These are phyloP conservation scores for Alternaria longipes DNA, from an alignment of 2,329 filamentous ascomycete genomes.

Conservation along the genomic window DNA sequence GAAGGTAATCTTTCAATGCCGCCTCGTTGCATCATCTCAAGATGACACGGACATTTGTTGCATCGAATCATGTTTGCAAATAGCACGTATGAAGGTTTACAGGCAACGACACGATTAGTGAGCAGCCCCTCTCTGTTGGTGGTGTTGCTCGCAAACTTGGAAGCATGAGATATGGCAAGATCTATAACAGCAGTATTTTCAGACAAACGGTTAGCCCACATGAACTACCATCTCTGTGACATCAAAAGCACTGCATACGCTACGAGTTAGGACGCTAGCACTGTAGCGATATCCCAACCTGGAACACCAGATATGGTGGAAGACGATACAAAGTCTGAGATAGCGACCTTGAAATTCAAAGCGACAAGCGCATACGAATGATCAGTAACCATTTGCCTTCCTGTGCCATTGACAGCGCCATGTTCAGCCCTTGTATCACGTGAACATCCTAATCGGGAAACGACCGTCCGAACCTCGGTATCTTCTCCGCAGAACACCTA, in stretches of 20 bases:
- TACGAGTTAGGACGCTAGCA: neutral
- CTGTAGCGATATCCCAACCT: neutral
- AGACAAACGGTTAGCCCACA: neutral
- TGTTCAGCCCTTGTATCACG: neutral
- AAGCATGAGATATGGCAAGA: neutral
- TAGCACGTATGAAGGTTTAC: neutral
- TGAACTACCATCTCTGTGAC: neutral
- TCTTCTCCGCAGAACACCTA: conserved; percentile 32
- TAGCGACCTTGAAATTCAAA: neutral
- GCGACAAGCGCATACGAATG: neutral
- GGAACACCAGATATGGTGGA: neutral
- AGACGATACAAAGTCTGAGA: neutral
- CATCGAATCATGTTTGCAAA: neutral
- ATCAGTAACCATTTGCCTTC: neutral
- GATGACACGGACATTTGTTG: neutral
- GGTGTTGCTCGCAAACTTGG: neutral
- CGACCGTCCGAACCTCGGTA: conserved; percentile 28
- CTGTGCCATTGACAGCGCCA: neutral
- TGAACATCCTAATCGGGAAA: conserved; percentile 27
- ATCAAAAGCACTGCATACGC: neutral
- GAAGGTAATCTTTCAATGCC: neutral
- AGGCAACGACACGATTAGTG: neutral
- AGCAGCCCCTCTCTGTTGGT: neutral
- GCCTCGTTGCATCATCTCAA: neutral
- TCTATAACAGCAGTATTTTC: neutral